These are phyloP conservation scores for Podospora didyma DNA, from an alignment of 495 filamentous ascomycete genomes.

Conservation along the genomic window DNA sequence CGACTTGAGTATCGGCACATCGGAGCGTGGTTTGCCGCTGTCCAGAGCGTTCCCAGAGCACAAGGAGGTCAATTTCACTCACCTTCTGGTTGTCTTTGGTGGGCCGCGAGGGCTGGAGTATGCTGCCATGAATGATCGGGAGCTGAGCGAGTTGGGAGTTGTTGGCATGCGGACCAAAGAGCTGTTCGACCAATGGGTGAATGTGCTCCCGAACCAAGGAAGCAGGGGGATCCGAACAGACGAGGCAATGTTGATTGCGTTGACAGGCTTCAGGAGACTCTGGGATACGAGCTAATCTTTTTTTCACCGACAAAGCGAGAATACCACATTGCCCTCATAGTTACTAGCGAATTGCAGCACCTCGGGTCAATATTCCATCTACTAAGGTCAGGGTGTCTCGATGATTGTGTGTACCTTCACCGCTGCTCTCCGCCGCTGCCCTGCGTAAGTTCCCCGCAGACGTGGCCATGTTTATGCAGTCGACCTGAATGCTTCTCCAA, in stretches of 20 bases:
- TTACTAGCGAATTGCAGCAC: not conserved
- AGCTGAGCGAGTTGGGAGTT: slow-evolving; percentile 54
- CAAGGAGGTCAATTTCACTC: slow-evolving; percentile 50
- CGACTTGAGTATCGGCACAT: slow-evolving; percentile 68
- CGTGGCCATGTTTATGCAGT: not conserved
- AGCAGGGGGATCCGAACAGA: slow-evolving; percentile 75
- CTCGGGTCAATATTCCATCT: not conserved
- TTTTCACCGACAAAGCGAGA: not conserved
- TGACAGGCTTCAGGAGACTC: slow-evolving; percentile 56
- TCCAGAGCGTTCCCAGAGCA: slow-evolving; percentile 39
- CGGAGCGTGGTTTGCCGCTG: slow-evolving; percentile 62
- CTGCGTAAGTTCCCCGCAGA: not conserved
- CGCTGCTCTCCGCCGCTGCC: not conserved
- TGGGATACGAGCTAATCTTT: slow-evolving; percentile 34
- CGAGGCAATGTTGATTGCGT: slow-evolving; percentile 68
- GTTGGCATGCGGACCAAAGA: slow-evolving; percentile 51
- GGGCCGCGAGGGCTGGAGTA: slow-evolving; percentile 69
- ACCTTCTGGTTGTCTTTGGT: slow-evolving; percentile 69
- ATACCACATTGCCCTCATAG: not conserved
- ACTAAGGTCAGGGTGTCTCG: not conserved
- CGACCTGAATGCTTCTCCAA: not conserved
- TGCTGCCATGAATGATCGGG: slow-evolving; percentile 60
- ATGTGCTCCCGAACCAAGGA: slow-evolving; percentile 68
- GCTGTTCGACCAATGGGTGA: slow-evolving; percentile 75
- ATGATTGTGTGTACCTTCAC: not conserved